Conservation (phyloP, 768 basidiomycete species). For the Polyporus arcularius region DNA sequence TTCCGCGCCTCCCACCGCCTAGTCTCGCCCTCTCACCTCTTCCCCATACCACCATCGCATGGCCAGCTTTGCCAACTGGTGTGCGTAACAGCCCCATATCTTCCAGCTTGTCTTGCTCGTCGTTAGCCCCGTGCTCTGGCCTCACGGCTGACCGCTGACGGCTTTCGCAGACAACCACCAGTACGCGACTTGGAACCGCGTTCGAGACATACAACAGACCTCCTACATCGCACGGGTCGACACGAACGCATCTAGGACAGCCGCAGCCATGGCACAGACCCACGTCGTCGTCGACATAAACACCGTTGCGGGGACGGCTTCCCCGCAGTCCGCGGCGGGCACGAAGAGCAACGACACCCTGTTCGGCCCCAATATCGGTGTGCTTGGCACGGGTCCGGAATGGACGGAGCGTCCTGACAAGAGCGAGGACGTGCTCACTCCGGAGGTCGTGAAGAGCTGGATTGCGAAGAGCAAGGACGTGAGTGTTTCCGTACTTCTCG, state of each 20-base stretch:
- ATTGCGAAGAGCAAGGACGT: conserved; percentile 88
- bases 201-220: conserved; percentile 50
- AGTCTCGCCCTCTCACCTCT: conserved; percentile 16
- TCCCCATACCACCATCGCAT: conserved; percentile 16
- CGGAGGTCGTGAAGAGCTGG: conserved; percentile 82
- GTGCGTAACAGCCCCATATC: conserved; percentile 31
- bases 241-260: conserved; percentile 47
- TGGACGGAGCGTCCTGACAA: conserved; percentile 73
- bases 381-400: conserved; percentile 63
- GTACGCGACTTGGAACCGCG: conserved; percentile 60
- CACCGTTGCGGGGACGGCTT: conserved; percentile 23
- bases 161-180: conserved; percentile 44
- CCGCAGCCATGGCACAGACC: conserved; percentile 29
- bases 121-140: background rate
- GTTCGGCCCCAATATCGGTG: conserved; percentile 90
- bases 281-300: conserved; percentile 36
- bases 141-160: conserved; percentile 13
- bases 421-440: conserved; percentile 73
- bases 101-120: conserved; percentile 18
- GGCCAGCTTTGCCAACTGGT: conserved; percentile 37
- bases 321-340: conserved; percentile 15
- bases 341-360: conserved; percentile 73
- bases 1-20: conserved; percentile 6
- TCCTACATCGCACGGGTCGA: conserved; percentile 54
- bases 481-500: conserved; percentile 26